A percentile compares a stretch with the other conserved stretches of the same genome.
These are phyloP conservation scores for Loxodes magnus DNA, from an alignment of 73 alveolate species.

Conservation along the genomic window DNA sequence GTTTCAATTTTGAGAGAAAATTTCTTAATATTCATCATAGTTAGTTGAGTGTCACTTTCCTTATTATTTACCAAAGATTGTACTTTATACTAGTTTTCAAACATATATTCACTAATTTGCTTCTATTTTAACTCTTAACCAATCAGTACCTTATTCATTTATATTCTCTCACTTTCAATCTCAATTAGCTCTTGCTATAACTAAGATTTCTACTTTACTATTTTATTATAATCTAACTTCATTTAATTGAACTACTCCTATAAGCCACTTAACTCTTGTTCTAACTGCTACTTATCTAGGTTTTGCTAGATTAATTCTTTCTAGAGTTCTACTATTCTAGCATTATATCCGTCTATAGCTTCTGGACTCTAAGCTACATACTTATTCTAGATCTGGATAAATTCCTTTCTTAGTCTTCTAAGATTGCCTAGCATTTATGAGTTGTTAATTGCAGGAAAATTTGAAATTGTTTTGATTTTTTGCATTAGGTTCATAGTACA, in stretches of 20 bases:
- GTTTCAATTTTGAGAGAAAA: too few relatives aligned
- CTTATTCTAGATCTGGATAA: conserved; percentile 57
- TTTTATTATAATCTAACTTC: conserved; percentile 60
- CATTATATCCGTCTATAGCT: conserved; percentile 43
- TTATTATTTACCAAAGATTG: too few relatives aligned
- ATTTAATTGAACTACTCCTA: conserved; percentile 55
- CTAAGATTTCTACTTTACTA: conserved; percentile 65
- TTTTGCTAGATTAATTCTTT: conserved; percentile 61
- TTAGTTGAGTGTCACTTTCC: too few relatives aligned
- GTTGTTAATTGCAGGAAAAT: conserved; percentile 93
- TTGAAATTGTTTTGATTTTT: conserved; percentile 68
- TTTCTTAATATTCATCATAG: too few relatives aligned
- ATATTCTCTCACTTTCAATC: conserved; percentile 68
- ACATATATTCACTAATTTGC: too few relatives aligned
- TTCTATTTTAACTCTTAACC: too few relatives aligned
- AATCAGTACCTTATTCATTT: conserved; percentile 57
- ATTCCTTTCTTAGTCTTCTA: conserved; percentile 80
- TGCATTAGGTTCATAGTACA: conserved; percentile 82
- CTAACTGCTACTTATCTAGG: conserved; percentile 55
- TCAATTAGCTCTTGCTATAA: conserved; percentile 57
- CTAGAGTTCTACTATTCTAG: conserved; percentile 60
- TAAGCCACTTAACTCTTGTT: conserved; percentile 59
- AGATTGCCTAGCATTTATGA: conserved; percentile 80
- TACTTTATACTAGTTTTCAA: too few relatives aligned
- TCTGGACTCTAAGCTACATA: conserved; percentile 74